Conservation (phyloP, 371 early-diverging fungal genomes). For the Syncephalastrum racemosum region DNA sequence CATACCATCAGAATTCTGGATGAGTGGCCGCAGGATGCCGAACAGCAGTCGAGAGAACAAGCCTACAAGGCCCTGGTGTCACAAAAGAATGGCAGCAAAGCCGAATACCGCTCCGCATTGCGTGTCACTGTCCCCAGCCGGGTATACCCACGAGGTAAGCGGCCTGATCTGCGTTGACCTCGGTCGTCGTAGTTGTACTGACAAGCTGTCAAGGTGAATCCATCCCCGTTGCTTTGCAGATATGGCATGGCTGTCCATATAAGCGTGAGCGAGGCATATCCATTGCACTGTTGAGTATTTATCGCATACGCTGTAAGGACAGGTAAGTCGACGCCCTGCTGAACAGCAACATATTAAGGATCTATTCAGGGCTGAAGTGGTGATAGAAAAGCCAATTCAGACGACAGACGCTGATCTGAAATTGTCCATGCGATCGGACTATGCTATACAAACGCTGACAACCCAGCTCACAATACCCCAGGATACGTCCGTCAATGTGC, state of each 20-base stretch:
- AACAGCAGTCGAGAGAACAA: constrained; percentile 9
- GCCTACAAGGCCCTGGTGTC: not conserved
- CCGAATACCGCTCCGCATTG: constrained; percentile 10
- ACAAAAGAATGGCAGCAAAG: no score
- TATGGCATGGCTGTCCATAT: constrained; percentile 12
- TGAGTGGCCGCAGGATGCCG: not conserved
- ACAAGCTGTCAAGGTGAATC: constrained; percentile 2
- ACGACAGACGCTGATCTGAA: constrained; percentile 3
- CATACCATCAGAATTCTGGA: not conserved
- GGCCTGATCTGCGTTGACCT: not conserved
- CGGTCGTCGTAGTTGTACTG: not conserved
- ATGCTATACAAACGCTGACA: constrained; percentile 6
- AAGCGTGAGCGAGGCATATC: constrained; percentile 3
- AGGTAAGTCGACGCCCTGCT: not conserved
- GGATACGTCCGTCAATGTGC: not conserved
- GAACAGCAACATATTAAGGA: not conserved
- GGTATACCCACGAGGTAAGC: constrained; percentile 7
- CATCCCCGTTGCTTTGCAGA: constrained; percentile 8
- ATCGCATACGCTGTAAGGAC: constrained; percentile 5
- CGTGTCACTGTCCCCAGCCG: constrained; percentile 12
- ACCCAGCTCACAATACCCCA: constrained; percentile 2
- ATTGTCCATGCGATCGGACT: not conserved
- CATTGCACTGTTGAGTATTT: constrained; percentile 7
- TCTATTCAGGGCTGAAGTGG: not conserved
- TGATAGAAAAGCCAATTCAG: not conserved